These are phyloP conservation scores for Nectriaceae sp. DNA, from an alignment of 2,329 filamentous ascomycete species.

Conservation along the genomic window DNA sequence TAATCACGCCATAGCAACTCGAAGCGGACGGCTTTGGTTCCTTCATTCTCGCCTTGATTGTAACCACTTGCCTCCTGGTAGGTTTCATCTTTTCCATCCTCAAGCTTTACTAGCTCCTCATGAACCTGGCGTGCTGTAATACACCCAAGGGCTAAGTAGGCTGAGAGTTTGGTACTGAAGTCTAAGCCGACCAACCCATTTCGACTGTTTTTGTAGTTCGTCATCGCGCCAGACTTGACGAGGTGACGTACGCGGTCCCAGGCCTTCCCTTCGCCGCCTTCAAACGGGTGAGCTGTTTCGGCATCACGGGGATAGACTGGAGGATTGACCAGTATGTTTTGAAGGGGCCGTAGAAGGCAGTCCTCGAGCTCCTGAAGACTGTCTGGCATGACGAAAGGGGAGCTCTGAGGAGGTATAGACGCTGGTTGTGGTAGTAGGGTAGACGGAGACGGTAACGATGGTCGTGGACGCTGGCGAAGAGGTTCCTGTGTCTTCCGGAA, in stretches of 20 bases:
- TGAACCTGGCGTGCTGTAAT: constrained; percentile 75
- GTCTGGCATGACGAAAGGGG: constrained; percentile 65
- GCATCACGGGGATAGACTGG: constrained; percentile 55
- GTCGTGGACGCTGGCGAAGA: constrained; percentile 64
- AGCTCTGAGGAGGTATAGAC: constrained; percentile 57
- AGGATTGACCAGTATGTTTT: constrained; percentile 49
- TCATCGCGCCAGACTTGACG: constrained; percentile 61
- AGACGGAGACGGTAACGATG: constrained; percentile 53
- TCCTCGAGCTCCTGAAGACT: constrained; percentile 53
- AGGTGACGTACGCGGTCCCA: constrained; percentile 61
- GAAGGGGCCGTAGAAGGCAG: constrained; percentile 60
- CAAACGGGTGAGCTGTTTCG: constrained; percentile 64
- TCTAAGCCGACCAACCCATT: constrained; percentile 71
- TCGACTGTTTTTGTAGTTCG: constrained; percentile 67
- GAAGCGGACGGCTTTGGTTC: constrained; percentile 68
- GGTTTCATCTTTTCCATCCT: constrained; percentile 57
- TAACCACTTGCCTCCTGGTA: constrained; percentile 55
- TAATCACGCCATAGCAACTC: constrained; percentile 81
- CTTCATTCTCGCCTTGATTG: constrained; percentile 70
- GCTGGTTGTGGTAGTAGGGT: constrained; percentile 48
- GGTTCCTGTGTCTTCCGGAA: constrained; percentile 76
- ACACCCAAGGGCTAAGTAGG: constrained; percentile 71
- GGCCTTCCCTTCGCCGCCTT: constrained; percentile 66
- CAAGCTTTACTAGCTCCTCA: constrained; percentile 65
- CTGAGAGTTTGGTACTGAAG: constrained; percentile 76